Evolutionary conservation across 768 basidiomycete species (phyloP).

Genomic region (Candolleomyces efflorescens): DNA sequence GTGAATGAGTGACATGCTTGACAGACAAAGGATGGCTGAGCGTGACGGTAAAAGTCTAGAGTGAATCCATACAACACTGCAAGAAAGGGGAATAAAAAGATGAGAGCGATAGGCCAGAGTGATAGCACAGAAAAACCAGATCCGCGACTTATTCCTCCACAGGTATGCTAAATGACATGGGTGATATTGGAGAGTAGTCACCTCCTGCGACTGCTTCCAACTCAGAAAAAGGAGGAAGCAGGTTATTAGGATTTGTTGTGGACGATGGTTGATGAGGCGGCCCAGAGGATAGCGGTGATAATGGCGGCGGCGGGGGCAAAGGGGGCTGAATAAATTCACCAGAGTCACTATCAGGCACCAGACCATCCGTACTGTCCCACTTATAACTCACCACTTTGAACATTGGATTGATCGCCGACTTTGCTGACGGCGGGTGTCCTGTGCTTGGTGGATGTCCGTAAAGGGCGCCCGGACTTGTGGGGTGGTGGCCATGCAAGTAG

Average conservation of each 20-base stretch:
- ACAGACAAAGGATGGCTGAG: constrained; percentile 17
- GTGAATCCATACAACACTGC: constrained; percentile 8
- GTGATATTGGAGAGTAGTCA: constrained; percentile 67
- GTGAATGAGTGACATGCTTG: constrained; percentile 15
- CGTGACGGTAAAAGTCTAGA: constrained; percentile 12
- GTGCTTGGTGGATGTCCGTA: constrained; percentile 52
- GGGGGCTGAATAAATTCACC: constrained; percentile 44
- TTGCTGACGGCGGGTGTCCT: constrained; percentile 56
- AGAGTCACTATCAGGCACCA: constrained; percentile 32
- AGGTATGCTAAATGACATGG: constrained; percentile 62
- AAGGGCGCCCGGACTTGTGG: constrained; percentile 44
- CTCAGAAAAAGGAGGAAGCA: constrained; percentile 75
- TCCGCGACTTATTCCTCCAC: constrained; percentile 40
- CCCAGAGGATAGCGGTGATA: constrained; percentile 24
- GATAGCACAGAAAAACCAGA: constrained; percentile 24
- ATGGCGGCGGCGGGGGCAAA: constrained; percentile 43
- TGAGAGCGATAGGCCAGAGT: constrained; percentile 17
- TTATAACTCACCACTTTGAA: constrained; percentile 82
- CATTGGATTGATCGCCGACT: constrained; percentile 77
- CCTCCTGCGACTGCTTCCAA: constrained; percentile 82
- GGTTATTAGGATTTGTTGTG: constrained; percentile 21
- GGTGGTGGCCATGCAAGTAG: constrained; percentile 39
- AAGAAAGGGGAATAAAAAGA: constrained; percentile 17
- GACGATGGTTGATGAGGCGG: constrained; percentile 25
- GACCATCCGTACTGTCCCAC: constrained; percentile 33